Conservation (phyloP, 148 eudicot genomes). For the Cornus florida region DNA sequence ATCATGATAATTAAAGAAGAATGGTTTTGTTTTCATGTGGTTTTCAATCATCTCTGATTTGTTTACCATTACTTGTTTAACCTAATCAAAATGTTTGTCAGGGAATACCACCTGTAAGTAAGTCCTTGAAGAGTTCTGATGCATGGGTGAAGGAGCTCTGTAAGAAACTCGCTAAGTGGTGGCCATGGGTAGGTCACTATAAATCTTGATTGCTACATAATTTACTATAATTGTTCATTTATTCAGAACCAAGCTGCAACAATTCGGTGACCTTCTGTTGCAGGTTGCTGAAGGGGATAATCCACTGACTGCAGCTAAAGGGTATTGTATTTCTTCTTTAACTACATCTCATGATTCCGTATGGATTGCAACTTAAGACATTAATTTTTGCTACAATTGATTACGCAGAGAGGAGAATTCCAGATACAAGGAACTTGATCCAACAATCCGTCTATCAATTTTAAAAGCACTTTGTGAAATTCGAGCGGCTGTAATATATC, state of each 20-base stretch:
- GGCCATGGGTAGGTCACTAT: slow-evolving; percentile 78
- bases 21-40: slow-evolving; percentile 1
- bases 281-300: slow-evolving; percentile 88
- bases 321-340: slow-evolving; percentile 39
- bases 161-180: slow-evolving; percentile 77
- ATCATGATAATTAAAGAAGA: not conserved
- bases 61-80: slow-evolving; percentile 10
- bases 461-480: slow-evolving; percentile 91
- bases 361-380: not conserved
- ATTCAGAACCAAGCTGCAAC: not conserved
- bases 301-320: slow-evolving; percentile 69
- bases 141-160: slow-evolving; percentile 75
- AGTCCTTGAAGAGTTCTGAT: slow-evolving; percentile 49
- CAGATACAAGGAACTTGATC: slow-evolving; percentile 76
- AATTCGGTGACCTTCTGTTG: slow-evolving; percentile 19
- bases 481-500: slow-evolving; percentile 59
- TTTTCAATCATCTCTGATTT: not conserved
- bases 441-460: slow-evolving; percentile 61
- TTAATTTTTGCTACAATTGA: slow-evolving; percentile 11
- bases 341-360: slow-evolving; percentile 5
- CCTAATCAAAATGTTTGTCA: slow-evolving; percentile 28
- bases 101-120: slow-evolving; percentile 72
- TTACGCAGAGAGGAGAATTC: slow-evolving; percentile 72
- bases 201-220: not conserved
- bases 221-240: slow-evolving; percentile 1